Base-by-base conservation (phyloP, 495 filamentous ascomycete genomes). In the Penicillium fimorum region DNA sequence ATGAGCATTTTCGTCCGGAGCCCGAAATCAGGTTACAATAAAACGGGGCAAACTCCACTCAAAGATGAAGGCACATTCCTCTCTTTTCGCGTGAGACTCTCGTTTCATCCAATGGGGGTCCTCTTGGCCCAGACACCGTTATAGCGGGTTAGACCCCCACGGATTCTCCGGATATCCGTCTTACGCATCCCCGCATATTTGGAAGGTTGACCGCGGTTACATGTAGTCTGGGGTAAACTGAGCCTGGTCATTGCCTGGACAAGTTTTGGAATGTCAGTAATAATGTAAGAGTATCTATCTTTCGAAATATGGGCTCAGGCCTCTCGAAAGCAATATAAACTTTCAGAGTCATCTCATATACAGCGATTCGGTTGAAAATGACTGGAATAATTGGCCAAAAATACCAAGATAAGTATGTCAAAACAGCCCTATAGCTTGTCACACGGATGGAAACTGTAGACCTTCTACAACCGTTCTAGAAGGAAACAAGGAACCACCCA, bases 91-190 rank as follows among this genome's bases (percentile, higher is more conserved):
- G 38, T 33, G 27, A 33, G 25, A 57, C 38, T 29, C 45, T 44
- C 46, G 29, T 49, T 22, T 29, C 33, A 42, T 33, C 45, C 46
- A 63, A 47, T 50, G 43, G 25, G 25, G 35, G 37, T 55, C 30
- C 50, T 47, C 32, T 53, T 59, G 49, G 63, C 55, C 54, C 47
- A 59, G 60, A 35, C 43, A 13, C 51, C 42, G 50, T 37, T 47
- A 52, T 46, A 58, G 50, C 33, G 47, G 50, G 53, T 59, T 55
- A 41, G 51, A 35, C 56, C 55, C 57, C 43, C 58, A 29, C 45
- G 64, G 62, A 65, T 53, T 30, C 44, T 53, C 56, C 64, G 62
- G 59, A 62, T 62, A 40, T 58, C 56, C 58, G 61, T 56, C 47
- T 51, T 44, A 59, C 35, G 47, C 20, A 35, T 56, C 58, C 64